Base-by-base conservation (phyloP, 805 yeast species). In the Kodamaea nitidulidarum region DNA sequence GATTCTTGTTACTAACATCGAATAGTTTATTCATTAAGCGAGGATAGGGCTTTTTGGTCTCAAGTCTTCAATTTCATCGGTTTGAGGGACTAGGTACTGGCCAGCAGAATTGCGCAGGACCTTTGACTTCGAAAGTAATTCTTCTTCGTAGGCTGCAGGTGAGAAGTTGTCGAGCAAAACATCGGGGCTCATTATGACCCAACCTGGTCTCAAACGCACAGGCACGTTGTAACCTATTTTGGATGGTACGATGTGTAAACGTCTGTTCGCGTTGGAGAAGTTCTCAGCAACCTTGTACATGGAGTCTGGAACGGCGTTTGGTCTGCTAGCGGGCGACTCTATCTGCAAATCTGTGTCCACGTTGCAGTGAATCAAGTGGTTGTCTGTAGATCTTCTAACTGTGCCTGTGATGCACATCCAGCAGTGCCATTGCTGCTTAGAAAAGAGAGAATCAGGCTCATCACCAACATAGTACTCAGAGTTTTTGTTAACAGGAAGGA, bases 401-500 rank as follows among this genome's bases (percentile, higher is more conserved):
- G 97, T 90, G 2, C 97, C 97, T 2, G 95, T 90, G 38, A 90
- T 84, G 50, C 96, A 91, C 96, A 90, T 88, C 85, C 96, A 84
- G 53, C 97, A 90, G 62, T 91, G 97, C 96, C 96, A 90, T 61
- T 84, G 93, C 60, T 84, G 80, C 42, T 81, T 78, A 43, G 78
- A 80, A 40, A 85, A 70, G 17, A 85, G 55, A 2, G 62, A 26
- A 21, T 47, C 49, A 18, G 49, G 49, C 20, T 72, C 71, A 28
- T 75, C 74, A 2, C 71, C 70, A 1, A 93, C 93, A 46, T 76
- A 80, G 52, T 76, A 79, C 1, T 79, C 78, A 0, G 93, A 81
- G 20, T 73, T 59, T 42, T 73, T 73, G 45, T 79, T 78, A n/a
- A 76, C 71, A 2, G 91, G 87, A 10, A 87, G 77, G 54, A 84